Conservation (phyloP, 2,329 filamentous ascomycete genomes). For the Davidsoniella virescens region DNA sequence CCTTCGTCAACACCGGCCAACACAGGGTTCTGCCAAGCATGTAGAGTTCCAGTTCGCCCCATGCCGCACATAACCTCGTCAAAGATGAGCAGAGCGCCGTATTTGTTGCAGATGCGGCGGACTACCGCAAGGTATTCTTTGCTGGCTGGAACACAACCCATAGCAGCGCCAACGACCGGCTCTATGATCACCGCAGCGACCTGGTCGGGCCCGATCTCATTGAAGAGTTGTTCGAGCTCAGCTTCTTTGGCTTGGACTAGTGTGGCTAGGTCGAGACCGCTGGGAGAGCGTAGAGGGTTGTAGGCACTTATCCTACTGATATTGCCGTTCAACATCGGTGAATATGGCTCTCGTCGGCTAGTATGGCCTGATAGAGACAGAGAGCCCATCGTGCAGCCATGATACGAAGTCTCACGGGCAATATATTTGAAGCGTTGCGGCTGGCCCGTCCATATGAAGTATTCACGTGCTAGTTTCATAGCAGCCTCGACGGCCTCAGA, state of each 20-base stretch:
- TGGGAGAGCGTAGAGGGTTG: constrained; percentile 41
- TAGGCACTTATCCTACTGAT: constrained; percentile 49
- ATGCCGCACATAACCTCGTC: constrained; percentile 64
- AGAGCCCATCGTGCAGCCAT: constrained; percentile 42
- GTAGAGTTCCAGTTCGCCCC: constrained; percentile 40
- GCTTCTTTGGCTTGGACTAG: constrained; percentile 45
- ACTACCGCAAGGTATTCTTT: constrained; percentile 55
- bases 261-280: constrained; percentile 35
- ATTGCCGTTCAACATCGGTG: constrained; percentile 40
- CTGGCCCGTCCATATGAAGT: constrained; percentile 26
- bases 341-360: constrained; percentile 42
- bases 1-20: constrained; percentile 22
- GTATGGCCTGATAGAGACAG: constrained; percentile 48
- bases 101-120: constrained; percentile 48
- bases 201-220: constrained; percentile 42
- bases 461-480: constrained; percentile 33
- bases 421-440: constrained; percentile 25
- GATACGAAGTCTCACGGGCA: constrained; percentile 27
- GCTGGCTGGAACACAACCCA: constrained; percentile 52
- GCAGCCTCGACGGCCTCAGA: constrained; percentile 36
- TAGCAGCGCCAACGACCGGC: constrained; percentile 50
- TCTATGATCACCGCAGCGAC: constrained; percentile 61
- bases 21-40: constrained; percentile 40
- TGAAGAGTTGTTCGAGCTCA: constrained; percentile 54
- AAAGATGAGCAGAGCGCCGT: constrained; percentile 60